These are phyloP conservation scores for Diaporthe caulivora DNA, from an alignment of 2,329 filamentous ascomycete species.

Conservation along the genomic window DNA sequence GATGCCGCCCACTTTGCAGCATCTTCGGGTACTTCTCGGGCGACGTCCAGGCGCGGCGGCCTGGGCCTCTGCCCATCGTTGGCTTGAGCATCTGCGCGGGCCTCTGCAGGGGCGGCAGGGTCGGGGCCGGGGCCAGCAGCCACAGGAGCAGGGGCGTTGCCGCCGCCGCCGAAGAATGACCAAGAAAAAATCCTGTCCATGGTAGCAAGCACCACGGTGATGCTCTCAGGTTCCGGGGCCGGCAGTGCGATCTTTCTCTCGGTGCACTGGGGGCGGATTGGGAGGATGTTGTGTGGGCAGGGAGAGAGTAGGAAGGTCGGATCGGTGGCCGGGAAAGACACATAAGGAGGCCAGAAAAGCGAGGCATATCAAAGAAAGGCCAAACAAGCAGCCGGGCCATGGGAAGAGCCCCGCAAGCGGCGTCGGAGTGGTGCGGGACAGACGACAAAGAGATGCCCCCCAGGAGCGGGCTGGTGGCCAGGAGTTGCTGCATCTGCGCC, in stretches of 20 bases:
- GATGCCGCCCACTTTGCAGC: constrained; percentile 25
- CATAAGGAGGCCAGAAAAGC: neutral
- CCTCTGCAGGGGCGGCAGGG: neutral
- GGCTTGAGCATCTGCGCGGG: neutral
- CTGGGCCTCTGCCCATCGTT: neutral
- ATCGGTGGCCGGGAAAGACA: neutral
- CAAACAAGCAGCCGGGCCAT: neutral
- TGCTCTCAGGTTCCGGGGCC: neutral
- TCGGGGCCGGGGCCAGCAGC: neutral
- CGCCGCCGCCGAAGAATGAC: neutral
- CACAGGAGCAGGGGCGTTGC: neutral
- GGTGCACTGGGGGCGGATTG: neutral
- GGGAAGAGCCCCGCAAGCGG: neutral
- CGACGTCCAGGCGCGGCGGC: neutral
- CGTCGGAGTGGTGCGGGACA: neutral
- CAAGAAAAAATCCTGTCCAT: constrained; percentile 4
- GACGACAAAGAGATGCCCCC: neutral
- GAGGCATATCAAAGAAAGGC: neutral
- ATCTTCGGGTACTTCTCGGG: neutral
- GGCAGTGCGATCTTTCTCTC: neutral
- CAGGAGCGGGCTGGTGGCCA: neutral
- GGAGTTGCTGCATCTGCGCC: neutral
- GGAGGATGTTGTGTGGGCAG: constrained; percentile 14
- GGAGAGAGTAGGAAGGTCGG: neutral
- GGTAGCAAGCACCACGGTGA: neutral